These are phyloP conservation scores for Lachancea cidri DNA, from an alignment of 805 yeast species.

Conservation along the genomic window DNA sequence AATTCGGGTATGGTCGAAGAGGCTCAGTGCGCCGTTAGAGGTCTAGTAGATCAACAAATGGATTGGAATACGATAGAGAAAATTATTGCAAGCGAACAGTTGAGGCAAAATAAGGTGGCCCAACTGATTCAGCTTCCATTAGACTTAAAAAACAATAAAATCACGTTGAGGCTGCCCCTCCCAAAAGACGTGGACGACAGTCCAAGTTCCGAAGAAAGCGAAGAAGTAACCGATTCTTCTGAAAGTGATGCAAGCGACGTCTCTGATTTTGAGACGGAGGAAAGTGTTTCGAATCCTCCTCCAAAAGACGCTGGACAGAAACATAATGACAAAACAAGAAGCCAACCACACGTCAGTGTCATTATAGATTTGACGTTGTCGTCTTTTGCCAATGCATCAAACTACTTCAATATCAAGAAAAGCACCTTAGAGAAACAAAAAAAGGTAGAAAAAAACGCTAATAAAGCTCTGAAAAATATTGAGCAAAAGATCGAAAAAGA, in stretches of 20 bases:
- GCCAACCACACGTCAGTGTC: slow-evolving; percentile 33
- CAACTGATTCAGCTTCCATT: slow-evolving; percentile 58
- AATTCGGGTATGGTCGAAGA: slow-evolving; percentile 68
- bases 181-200: slow-evolving; percentile 30
- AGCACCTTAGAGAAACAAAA: slow-evolving; percentile 70
- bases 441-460: slow-evolving; percentile 73
- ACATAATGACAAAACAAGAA: not conserved
- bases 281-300: slow-evolving; percentile 5
- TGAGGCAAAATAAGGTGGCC: slow-evolving; percentile 61
- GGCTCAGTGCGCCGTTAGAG: slow-evolving; percentile 63
- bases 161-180: slow-evolving; percentile 51
- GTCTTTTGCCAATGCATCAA: slow-evolving; percentile 84
- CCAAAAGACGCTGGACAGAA: slow-evolving; percentile 6
- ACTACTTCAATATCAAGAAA: slow-evolving; percentile 73
- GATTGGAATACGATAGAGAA: slow-evolving; percentile 91
- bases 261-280: slow-evolving; percentile 19
- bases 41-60: slow-evolving; percentile 73
- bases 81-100: slow-evolving; percentile 62
- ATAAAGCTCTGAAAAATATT: slow-evolving; percentile 75
- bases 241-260: slow-evolving; percentile 13
- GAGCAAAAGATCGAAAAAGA: slow-evolving; percentile 73
- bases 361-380: slow-evolving; percentile 64
- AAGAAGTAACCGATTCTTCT: slow-evolving; percentile 3
- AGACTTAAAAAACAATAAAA: slow-evolving; percentile 61
- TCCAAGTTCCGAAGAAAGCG: slow-evolving; percentile 1